Base-by-base conservation (phyloP, 495 filamentous ascomycete species). In the Trichoderma orchidacearum region DNA sequence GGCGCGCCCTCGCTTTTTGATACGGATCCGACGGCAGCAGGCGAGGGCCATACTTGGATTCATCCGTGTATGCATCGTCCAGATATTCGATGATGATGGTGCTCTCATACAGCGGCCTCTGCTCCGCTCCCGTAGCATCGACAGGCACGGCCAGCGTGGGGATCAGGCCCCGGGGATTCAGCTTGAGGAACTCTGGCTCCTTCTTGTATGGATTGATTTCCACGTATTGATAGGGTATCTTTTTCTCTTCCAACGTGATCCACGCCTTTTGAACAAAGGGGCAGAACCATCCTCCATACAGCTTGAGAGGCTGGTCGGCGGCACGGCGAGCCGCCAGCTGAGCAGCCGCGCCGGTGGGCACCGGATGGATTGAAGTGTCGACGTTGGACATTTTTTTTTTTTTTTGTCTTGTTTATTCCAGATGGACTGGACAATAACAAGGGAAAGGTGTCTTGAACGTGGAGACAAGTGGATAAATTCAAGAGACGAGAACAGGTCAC, bases 121-220 rank as follows among this genome's bases (percentile, higher is more conserved):
- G 61, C 51, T 70, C 63, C 61, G 70, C 74, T 13, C 71, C 64
- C 3, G 41, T 48, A 0, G 32, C 53, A 5, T 38, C 57, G 0
- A 58, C 25, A 0, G 69, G 66, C 5, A 73, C 65, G 0, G 61
- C 70, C 0, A 89, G 70, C 3, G 84, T 87, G 7, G 85, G 86
- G 2, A 89, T 81, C 7, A 89, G 71, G 2, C 84, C 83, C 12
- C 83, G 78, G 0, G 84, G 85, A 60, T 88, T 88, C 36, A 88
- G 75, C 5, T 71, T 68, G 15, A 87, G 76, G 15, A 87, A 81
- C 8, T 75, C 77, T 30, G 75, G 66, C 0, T 76, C 77, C 61
- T 88, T 88, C 64, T 80, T 67, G 76, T 87, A 87, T 5, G 85
- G 85, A 64, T 86, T 85, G 61, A 84, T 75, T 62, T 90, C 83